Evolutionary conservation across 2,329 filamentous ascomycete species (phyloP), one percentile per base, ranked within the genome.

Genomic region (Nothopassalora personata): DNA sequence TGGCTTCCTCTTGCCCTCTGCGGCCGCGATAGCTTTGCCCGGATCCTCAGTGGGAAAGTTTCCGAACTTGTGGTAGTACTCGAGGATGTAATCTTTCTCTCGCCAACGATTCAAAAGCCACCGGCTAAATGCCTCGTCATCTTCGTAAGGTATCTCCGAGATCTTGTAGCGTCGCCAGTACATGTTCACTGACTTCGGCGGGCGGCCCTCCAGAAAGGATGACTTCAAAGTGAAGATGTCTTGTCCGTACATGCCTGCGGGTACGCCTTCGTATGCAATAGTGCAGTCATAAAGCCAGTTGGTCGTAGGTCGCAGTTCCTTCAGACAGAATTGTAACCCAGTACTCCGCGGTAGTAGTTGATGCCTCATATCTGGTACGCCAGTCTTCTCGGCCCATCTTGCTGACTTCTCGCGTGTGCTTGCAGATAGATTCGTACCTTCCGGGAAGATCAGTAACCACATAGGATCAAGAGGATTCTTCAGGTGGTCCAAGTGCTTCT

Each of bases 161-260:
- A 97, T 72, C 34, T 84, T 83, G 75, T 96, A 97, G 9, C 91
- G 86, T 55, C 94, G 86, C 91, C 93, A 99, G 75, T 96, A 89
- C 79, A 97, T 92, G 75, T 97, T 97, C 69, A 97, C 92, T 1
- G 91, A 96, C 72, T 92, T 96, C 1, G 93, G 94, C 0, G 92
- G 88, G 1, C 90, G 85, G 11, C 94, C 92, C 73, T 94, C 85
- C 63, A 97, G 87, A 71, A 94, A 96, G 4, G 91, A 95, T 52
- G 91, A 91, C 2, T 85, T 83, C 4, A 99, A 80, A 0, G 90
- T 92, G 74, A 95, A 97, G 68, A 90, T 88, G 52, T 95, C 86
- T 72, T 97, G 92, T n/a, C 93, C 92, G 66, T 87, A 97, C 67
- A 88, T 83, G 43, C 77, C 78, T 80, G 82, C 92, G 86, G 90